Evolutionary conservation across 2,329 filamentous ascomycete species (phyloP).

Genomic region (Mariannaea elegans): DNA sequence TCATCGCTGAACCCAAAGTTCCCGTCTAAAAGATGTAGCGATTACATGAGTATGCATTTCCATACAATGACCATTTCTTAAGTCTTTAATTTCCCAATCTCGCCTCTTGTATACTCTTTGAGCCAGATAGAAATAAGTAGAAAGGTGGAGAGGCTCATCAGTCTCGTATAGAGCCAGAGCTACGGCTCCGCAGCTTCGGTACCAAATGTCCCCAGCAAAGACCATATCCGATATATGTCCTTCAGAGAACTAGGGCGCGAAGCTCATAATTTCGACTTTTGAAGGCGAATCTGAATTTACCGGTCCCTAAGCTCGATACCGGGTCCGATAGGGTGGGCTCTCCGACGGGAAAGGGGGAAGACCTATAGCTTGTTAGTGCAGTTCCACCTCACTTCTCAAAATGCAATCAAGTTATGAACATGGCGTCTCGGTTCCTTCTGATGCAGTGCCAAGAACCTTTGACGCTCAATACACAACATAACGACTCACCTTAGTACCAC

Average conservation of each 20-base stretch:
- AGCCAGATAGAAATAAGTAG: background rate
- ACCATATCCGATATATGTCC: background rate
- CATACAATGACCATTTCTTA: slow-evolving; percentile 30
- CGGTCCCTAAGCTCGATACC: slow-evolving; percentile 83
- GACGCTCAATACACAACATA: background rate
- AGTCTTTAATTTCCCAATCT: background rate
- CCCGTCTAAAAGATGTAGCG: slow-evolving; percentile 37
- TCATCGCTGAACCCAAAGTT: slow-evolving; percentile 28
- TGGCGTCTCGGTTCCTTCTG: background rate
- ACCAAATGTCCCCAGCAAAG: background rate
- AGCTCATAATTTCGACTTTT: slow-evolving; percentile 68
- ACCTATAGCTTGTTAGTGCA: slow-evolving; percentile 52
- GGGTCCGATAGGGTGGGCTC: slow-evolving; percentile 75
- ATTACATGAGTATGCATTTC: slow-evolving; percentile 31
- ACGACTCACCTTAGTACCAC: slow-evolving; percentile 82
- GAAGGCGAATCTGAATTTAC: slow-evolving; percentile 64
- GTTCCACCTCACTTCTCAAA: background rate
- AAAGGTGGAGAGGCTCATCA: background rate
- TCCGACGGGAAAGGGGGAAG: slow-evolving; percentile 68
- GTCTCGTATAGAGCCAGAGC: background rate
- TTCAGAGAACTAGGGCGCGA: slow-evolving; percentile 62
- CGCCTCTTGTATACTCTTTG: slow-evolving; percentile 14
- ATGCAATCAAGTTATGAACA: background rate
- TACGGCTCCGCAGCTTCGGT: background rate
- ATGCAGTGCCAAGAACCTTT: background rate